phyloP scores from a whole-genome alignment of 169 alveolate genomes.

The Eimeria acervulina region DNA sequence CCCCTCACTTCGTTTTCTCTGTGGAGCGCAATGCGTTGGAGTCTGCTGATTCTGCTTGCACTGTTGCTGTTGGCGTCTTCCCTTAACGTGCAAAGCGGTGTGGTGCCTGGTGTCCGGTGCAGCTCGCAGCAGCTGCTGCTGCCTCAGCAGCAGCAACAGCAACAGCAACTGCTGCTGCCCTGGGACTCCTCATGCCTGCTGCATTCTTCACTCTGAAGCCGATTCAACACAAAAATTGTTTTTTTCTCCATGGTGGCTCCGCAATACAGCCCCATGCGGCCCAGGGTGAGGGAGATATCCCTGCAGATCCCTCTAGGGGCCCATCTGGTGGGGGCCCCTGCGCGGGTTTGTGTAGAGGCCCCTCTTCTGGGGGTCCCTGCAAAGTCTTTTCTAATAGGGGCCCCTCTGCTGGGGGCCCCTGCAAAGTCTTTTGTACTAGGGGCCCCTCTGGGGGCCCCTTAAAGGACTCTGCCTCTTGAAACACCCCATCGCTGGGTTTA shows the following conservation, averaged over 20 bases:
- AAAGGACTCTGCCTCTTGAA: not conserved
- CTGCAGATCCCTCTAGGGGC: not conserved
- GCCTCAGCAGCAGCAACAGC: not conserved
- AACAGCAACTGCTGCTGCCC: constrained; percentile 1
- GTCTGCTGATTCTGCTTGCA: not conserved
- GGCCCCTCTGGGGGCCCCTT: no score
- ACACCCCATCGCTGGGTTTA: not conserved
- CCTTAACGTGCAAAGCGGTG: no score
- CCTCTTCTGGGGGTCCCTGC: no score
- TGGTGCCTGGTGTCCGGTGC: not conserved
- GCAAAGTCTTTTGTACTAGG: no score
- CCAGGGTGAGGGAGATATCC: not conserved
- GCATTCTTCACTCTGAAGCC: not conserved
- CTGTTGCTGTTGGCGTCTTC: no score
- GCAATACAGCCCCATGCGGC: not conserved
- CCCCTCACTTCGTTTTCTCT: not conserved
- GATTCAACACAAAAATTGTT: not conserved
- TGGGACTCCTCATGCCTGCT: no score
- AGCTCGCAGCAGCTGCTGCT: not conserved
- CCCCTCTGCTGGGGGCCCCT: no score
- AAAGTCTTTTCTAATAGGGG: no score
- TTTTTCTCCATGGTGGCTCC: not conserved
- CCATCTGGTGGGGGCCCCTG: not conserved
- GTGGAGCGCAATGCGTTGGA: not conserved
- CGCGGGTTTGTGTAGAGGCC: no score